A percentile compares a stretch with the other conserved stretches of the same genome.
Evolutionary conservation across 1,284 basidiomycete species (phyloP).

Genomic region (Trichosporon sp.): DNA sequence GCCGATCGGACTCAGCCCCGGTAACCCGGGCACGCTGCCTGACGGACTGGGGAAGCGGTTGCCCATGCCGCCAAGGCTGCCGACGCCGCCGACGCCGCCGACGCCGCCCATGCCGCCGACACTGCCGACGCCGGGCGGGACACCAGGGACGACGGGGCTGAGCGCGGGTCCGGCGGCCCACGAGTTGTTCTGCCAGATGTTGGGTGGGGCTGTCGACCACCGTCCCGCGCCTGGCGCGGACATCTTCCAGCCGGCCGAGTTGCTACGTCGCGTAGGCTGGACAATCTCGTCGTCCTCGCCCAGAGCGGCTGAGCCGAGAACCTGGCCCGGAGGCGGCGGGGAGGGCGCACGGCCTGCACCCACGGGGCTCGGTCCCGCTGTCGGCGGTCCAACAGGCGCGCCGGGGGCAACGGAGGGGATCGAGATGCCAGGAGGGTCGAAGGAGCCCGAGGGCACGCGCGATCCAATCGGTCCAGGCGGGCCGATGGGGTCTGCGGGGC

Average conservation of each 20-base stretch:
- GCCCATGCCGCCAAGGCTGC: background rate
- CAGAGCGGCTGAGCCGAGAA: constrained; percentile 38
- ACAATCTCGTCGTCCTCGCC: constrained; percentile 39
- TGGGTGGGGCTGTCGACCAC: constrained; percentile 32
- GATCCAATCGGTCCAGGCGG: constrained; percentile 15
- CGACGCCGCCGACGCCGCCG: background rate
- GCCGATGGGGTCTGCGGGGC: constrained; percentile 7
- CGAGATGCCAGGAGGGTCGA: background rate
- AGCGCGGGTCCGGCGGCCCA: background rate
- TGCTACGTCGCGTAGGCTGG: constrained; percentile 24
- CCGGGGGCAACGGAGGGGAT: background rate
- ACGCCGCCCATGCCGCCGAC: background rate
- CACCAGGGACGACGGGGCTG: background rate
- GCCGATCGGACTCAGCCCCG: background rate
- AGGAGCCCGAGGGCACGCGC: constrained; percentile 5
- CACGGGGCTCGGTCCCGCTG: constrained; percentile 5
- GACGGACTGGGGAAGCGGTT: constrained; percentile 2
- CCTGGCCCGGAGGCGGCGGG: constrained; percentile 29
- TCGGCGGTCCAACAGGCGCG: background rate
- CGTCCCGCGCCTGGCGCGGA: constrained; percentile 30
- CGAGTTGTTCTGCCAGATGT: constrained; percentile 13
- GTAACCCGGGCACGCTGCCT: background rate
- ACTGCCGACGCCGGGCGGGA: background rate
- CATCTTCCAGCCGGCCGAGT: constrained; percentile 24
- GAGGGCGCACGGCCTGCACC: constrained; percentile 13